Conservation (phyloP, 148 eudicot species). For the Nepenthes gracilis region DNA sequence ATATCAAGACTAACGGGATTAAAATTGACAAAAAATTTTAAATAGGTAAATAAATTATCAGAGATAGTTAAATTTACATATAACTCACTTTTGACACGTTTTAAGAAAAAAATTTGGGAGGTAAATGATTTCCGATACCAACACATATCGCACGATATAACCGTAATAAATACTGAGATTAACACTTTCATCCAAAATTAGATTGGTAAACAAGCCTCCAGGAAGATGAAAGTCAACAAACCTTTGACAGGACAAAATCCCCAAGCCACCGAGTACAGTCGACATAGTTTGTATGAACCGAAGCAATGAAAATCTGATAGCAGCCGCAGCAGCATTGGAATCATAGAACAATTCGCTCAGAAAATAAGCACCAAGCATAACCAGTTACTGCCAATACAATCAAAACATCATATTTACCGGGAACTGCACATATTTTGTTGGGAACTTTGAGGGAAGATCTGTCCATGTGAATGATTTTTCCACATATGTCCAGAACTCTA, state of each 20-base stretch:
- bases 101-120: too few species aligned
- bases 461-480: constrained; percentile 96
- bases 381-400: background rate
- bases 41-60: too few species aligned
- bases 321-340: background rate
- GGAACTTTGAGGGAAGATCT: constrained; percentile 92
- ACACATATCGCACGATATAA: too few species aligned
- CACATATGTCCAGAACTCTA: constrained; percentile 96
- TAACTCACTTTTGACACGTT: too few species aligned
- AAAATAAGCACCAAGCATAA: constrained; percentile 1
- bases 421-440: constrained; percentile 96
- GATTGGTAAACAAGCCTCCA: too few species aligned
- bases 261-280: constrained; percentile 99
- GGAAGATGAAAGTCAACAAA: constrained; percentile 10
- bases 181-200: too few species aligned
- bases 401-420: constrained; percentile 43
- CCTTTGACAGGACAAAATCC: constrained; percentile 95
- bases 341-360: background rate
- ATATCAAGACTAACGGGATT: too few species aligned
- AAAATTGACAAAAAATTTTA: too few species aligned
- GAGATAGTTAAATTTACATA: too few species aligned
- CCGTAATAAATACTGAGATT: too few species aligned
- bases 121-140: too few species aligned
- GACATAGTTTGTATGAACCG: constrained; percentile 90
- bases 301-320: constrained; percentile 67